phyloP scores from a whole-genome alignment of 768 basidiomycete genomes.

The Suillus alpinus region DNA sequence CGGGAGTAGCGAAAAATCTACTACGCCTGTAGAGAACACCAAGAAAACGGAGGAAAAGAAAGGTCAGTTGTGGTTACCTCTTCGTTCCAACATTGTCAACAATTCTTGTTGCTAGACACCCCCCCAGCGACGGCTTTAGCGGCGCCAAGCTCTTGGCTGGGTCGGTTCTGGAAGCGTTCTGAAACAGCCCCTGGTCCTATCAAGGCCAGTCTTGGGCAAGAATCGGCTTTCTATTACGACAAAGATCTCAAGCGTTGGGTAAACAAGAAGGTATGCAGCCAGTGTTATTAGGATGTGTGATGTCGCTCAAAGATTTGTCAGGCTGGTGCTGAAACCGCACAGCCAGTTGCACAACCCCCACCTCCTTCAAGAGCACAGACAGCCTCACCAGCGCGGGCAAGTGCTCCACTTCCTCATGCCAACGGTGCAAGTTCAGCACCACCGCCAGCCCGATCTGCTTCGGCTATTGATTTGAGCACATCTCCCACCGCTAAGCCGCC shows the following conservation, averaged over 20 bases:
- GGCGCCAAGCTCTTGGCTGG: slow-evolving; percentile 68
- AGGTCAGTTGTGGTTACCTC: slow-evolving; percentile 21
- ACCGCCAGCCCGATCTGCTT: slow-evolving; percentile 54
- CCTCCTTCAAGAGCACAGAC: slow-evolving; percentile 88
- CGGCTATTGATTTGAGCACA: slow-evolving; percentile 58
- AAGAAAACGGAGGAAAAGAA: slow-evolving; percentile 25
- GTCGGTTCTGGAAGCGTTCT: slow-evolving; percentile 73
- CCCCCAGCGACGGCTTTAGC: slow-evolving; percentile 26
- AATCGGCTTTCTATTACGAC: slow-evolving; percentile 89
- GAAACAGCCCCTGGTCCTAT: slow-evolving; percentile 67
- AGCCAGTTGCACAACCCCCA: slow-evolving; percentile 56
- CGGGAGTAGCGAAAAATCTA: slow-evolving; percentile 21
- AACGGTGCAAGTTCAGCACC: slow-evolving; percentile 28
- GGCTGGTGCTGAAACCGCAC: slow-evolving; percentile 54
- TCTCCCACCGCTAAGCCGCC: slow-evolving; percentile 51
- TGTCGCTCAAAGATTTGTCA: slow-evolving; percentile 24
- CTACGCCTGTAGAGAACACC: slow-evolving; percentile 17
- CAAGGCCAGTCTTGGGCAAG: slow-evolving; percentile 90
- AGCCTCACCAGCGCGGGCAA: slow-evolving; percentile 67
- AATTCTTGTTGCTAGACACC: slow-evolving; percentile 7
- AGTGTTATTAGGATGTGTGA: not conserved
- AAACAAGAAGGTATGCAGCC: slow-evolving; percentile 73
- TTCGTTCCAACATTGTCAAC: not conserved
- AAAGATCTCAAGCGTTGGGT: slow-evolving; percentile 96
- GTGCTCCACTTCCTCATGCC: slow-evolving; percentile 34